Conservation (phyloP, 192 early-diverging fungal genomes). For the Obelidium mucronatum region DNA sequence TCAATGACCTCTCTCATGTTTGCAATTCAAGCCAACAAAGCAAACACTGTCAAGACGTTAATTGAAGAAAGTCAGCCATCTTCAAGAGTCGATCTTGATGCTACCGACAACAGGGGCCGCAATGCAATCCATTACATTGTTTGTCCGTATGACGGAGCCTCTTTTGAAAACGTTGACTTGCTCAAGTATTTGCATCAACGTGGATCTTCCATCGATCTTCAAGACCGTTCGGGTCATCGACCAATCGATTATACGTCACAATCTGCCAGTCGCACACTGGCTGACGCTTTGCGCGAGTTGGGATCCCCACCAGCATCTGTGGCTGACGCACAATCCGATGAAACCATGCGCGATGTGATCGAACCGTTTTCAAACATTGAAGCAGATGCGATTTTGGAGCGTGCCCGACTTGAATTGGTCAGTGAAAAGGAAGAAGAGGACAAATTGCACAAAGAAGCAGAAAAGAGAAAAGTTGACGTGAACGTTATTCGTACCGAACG, state of each 20-base stretch:
- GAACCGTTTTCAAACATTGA: slow-evolving; percentile 30
- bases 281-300: slow-evolving; percentile 18
- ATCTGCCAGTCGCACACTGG: background rate
- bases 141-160: slow-evolving; percentile 21
- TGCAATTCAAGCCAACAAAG: slow-evolving; percentile 42
- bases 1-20: slow-evolving; percentile 48
- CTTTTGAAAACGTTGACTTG: slow-evolving; percentile 42
- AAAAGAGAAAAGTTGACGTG: slow-evolving; percentile 23
- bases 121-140: slow-evolving; percentile 40
- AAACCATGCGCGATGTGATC: slow-evolving; percentile 20
- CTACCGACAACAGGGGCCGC: slow-evolving; percentile 25
- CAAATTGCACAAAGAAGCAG: slow-evolving; percentile 5
- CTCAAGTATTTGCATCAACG: slow-evolving; percentile 45
- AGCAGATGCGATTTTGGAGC: slow-evolving; percentile 25
- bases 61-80: background rate
- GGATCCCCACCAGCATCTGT: slow-evolving; percentile 12
- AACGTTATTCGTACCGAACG: slow-evolving; percentile 15
- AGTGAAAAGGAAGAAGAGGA: slow-evolving; percentile 19
- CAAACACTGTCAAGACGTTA: slow-evolving; percentile 31
- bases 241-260: slow-evolving; percentile 42
- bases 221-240: slow-evolving; percentile 30
- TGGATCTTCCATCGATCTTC: slow-evolving; percentile 46
- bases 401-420: slow-evolving; percentile 31
- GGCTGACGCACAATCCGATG: background rate
- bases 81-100: slow-evolving; percentile 10